phyloP scores from a whole-genome alignment of 2,329 filamentous ascomycete species.

The Paecilomyces variotii region DNA sequence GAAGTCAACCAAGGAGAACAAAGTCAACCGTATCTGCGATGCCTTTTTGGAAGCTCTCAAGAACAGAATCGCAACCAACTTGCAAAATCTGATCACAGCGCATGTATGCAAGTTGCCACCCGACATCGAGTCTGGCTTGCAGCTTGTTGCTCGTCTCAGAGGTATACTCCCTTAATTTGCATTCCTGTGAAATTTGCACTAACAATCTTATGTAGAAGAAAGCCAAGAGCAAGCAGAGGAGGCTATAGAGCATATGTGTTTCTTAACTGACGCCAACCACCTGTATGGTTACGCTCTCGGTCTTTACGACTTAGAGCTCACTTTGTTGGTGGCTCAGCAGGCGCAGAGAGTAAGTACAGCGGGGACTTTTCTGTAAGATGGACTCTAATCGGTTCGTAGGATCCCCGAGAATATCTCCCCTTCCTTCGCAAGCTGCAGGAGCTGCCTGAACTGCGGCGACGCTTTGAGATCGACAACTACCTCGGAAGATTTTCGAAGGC shows the following conservation, averaged over 20 bases:
- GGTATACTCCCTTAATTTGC: conserved; percentile 20
- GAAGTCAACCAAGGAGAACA: conserved; percentile 36
- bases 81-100: conserved; percentile 90
- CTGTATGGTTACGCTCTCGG: conserved; percentile 87
- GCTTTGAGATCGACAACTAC: conserved; percentile 83
- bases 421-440: conserved; percentile 84
- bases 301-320: conserved; percentile 83
- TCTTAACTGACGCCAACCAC: conserved; percentile 85
- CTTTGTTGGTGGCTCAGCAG: conserved; percentile 86
- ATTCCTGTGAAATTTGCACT: conserved; percentile 5
- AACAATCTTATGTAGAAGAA: conserved; percentile 36
- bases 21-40: conserved; percentile 85
- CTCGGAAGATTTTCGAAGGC: conserved; percentile 71
- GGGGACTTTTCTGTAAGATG: neutral
- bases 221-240: conserved; percentile 69
- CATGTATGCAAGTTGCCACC: conserved; percentile 91
- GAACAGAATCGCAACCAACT: conserved; percentile 52
- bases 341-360: conserved; percentile 60
- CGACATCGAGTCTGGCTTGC: conserved; percentile 76
- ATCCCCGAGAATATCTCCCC: conserved; percentile 82
- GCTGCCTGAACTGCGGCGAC: conserved; percentile 60
- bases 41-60: conserved; percentile 65
- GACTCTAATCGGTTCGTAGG: neutral
- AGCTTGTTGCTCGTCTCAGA: conserved; percentile 65
- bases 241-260: conserved; percentile 94